A percentile compares a stretch with the other conserved stretches of the same genome.
Evolutionary conservation across 176 grass and related monocot species (phyloP).

Genomic region (Oryza australiensis): DNA sequence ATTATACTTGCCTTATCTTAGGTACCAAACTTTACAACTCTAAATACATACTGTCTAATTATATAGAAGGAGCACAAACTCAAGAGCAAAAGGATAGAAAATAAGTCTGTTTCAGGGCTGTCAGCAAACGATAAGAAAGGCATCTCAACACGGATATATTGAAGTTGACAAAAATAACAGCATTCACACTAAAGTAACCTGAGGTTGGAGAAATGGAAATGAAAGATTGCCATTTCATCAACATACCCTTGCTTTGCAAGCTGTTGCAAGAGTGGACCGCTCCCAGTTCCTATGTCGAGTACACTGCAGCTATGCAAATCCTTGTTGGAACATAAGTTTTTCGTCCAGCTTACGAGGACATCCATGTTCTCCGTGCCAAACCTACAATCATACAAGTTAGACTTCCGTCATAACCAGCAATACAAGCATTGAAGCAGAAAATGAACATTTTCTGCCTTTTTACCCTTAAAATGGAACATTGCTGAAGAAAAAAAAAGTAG

Average conservation of each 20-base stretch:
- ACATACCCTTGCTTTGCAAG: constrained; percentile 92
- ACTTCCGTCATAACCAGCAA: not conserved
- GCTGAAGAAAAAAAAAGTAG: not conserved
- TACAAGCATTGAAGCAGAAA: not conserved
- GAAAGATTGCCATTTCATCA: constrained; percentile 15
- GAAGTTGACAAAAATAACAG: constrained; percentile 3
- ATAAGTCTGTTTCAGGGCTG: not conserved
- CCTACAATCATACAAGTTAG: constrained; percentile 44
- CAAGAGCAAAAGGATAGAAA: not conserved
- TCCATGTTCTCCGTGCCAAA: constrained; percentile 79
- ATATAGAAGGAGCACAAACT: not conserved
- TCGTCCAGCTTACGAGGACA: constrained; percentile 77
- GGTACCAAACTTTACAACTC: not conserved
- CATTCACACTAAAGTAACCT: not conserved
- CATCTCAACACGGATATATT: not conserved
- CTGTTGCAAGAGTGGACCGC: constrained; percentile 76
- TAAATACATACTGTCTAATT: not conserved
- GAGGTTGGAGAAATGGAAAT: not conserved
- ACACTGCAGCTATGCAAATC: constrained; percentile 64
- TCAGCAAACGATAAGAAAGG: not conserved
- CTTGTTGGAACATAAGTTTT: constrained; percentile 62
- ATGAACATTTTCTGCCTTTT: not conserved
- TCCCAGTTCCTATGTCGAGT: constrained; percentile 87
- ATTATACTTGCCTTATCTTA: not conserved
- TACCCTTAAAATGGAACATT: not conserved